Evolutionary conservation across 2,329 filamentous ascomycete genomes (phyloP).

Genomic region (Bimuria novae-zelandiae): DNA sequence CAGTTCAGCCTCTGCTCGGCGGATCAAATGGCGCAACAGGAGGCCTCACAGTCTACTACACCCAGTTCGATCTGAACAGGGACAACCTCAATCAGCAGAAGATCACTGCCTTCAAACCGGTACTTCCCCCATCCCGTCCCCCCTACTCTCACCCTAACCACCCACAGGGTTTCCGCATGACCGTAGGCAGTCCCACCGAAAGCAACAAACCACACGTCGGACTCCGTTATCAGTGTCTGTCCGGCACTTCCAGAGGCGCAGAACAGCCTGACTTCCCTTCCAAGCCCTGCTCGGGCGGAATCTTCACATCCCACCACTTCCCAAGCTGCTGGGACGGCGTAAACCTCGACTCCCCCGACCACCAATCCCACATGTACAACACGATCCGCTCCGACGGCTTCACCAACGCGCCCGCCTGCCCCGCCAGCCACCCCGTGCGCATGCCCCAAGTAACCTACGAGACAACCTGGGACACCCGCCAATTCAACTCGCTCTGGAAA

Average conservation of each 20-base stretch:
- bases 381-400: conserved; percentile 26
- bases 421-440: conserved; percentile 26
- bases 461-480: conserved; percentile 28
- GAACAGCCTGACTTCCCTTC: conserved; percentile 24
- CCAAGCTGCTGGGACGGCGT: conserved; percentile 50
- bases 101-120: conserved; percentile 27
- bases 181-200: conserved; percentile 37
- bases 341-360: conserved; percentile 56
- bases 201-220: conserved; percentile 22
- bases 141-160: background rate
- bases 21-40: conserved; percentile 27
- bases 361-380: conserved; percentile 49
- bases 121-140: conserved; percentile 6
- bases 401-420: conserved; percentile 28
- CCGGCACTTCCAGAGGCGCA: conserved; percentile 23
- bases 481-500: conserved; percentile 32
- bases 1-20: conserved; percentile 31
- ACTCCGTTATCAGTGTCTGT: conserved; percentile 29
- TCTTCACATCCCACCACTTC: conserved; percentile 32
- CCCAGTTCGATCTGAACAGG: conserved; percentile 36
- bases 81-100: conserved; percentile 32
- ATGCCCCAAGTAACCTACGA: conserved; percentile 32
- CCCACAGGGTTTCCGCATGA: conserved; percentile 32
- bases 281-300: conserved; percentile 31
- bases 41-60: conserved; percentile 37